Evolutionary conservation across 1,284 basidiomycete genomes (phyloP).

Genomic region (Trichosporon sp.): DNA sequence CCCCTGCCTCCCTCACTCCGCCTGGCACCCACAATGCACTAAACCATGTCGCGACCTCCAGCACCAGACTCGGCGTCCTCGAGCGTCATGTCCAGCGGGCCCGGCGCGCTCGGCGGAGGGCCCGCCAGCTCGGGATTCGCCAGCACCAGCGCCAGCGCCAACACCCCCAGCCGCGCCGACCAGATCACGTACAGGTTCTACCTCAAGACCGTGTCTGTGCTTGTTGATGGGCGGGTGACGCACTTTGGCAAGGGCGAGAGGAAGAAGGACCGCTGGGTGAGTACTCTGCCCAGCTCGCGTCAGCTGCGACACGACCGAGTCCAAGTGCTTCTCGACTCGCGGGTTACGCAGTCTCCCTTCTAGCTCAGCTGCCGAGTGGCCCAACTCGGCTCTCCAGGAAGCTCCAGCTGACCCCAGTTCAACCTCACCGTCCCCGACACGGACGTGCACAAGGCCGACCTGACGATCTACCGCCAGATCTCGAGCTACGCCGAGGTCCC

Average conservation of each 20-base stretch:
- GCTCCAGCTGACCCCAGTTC: slow-evolving; percentile 33
- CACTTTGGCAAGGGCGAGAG: slow-evolving; percentile 35
- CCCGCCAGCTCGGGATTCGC: slow-evolving; percentile 1
- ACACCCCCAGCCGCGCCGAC: slow-evolving; percentile 29
- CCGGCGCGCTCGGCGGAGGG: neutral
- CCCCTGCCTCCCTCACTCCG: neutral
- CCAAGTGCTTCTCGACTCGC: neutral
- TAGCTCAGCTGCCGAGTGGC: neutral
- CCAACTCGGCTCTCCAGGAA: no score
- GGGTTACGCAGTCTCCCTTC: neutral
- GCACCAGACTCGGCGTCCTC: slow-evolving; percentile 5
- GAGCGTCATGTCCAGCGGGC: neutral
- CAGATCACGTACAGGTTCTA: slow-evolving; percentile 48
- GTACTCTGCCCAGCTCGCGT: slow-evolving; percentile 1
- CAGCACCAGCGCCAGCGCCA: neutral
- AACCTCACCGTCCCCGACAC: slow-evolving; percentile 44
- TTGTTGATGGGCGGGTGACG: slow-evolving; percentile 44
- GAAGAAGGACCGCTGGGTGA: slow-evolving; percentile 49
- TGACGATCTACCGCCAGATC: slow-evolving; percentile 39
- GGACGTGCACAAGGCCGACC: slow-evolving; percentile 43
- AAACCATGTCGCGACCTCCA: slow-evolving; percentile 2
- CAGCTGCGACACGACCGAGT: neutral
- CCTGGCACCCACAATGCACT: neutral
- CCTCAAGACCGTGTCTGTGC: slow-evolving; percentile 46
- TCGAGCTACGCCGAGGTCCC: slow-evolving; percentile 39